Evolutionary conservation across 2,329 filamentous ascomycete species (phyloP).

Genomic region (Cladophialophora chaetospira): DNA sequence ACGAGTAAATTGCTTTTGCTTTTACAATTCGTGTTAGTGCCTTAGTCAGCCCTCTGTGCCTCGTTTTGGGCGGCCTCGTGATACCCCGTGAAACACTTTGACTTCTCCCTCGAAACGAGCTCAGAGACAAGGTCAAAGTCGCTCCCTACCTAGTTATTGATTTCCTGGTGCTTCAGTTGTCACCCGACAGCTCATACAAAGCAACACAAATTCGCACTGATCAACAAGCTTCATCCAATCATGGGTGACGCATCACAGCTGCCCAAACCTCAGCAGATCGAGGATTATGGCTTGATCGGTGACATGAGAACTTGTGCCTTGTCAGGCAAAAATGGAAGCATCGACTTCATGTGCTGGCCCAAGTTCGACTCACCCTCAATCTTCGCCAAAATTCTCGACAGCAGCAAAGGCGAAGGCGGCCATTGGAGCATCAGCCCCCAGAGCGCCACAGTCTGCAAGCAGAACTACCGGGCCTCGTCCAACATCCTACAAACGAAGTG

Average conservation of each 20-base stretch:
- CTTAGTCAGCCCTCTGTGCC: conserved; percentile 13
- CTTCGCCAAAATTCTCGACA: conserved; percentile 74
- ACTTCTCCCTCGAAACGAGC: not conserved
- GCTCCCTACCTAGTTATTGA: not conserved
- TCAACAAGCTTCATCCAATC: not conserved
- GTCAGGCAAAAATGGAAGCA: conserved; percentile 71
- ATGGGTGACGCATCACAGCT: conserved; percentile 8
- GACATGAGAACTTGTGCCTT: conserved; percentile 79
- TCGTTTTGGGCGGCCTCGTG: conserved; percentile 11
- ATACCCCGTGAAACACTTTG: conserved; percentile 8
- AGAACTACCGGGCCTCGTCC: conserved; percentile 73
- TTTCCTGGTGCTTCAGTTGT: not conserved
- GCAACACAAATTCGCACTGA: not conserved
- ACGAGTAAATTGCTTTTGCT: not conserved
- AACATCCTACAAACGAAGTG: conserved; percentile 78
- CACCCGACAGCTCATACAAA: not conserved
- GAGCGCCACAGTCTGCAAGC: conserved; percentile 66
- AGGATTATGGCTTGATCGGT: conserved; percentile 78
- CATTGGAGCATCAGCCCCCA: conserved; percentile 64
- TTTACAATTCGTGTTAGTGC: not conserved
- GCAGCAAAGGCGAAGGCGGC: conserved; percentile 65
- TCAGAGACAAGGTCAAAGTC: no score
- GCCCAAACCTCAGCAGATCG: conserved; percentile 50
- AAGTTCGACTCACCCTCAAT: conserved; percentile 77
- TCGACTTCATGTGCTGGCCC: conserved; percentile 82